Evolutionary conservation across 345 rosid species (phyloP), one percentile per base, ranked within the genome.

Genomic region (Iberis pinnata): DNA sequence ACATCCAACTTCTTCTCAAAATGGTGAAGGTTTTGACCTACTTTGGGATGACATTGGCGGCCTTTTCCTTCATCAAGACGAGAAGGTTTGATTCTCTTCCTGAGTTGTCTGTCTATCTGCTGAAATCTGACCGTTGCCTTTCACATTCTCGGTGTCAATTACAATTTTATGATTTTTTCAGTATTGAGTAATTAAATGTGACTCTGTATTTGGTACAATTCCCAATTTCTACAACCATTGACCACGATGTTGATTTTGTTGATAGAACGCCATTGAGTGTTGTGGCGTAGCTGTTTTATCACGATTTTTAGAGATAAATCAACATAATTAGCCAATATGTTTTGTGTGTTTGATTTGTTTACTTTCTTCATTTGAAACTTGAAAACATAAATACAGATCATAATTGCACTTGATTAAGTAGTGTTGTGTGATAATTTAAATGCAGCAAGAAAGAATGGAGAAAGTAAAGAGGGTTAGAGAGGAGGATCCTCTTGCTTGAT

Each of bases 21-120:
- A 89, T 84, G 96, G 95, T 84, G 80, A 89, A 64, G 66, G 70
- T 82, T 16, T 67, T 69, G 25, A 65, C 94, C 1, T 84, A 70
- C 70, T 78, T 86, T 43, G 94, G 68, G 7, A 80, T 87, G 95
- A 43, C 95, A 44, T 29, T 84, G 24, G 96, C 83, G 1, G 95
- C 98, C 52, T 87, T 90, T 70, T 40, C 78, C 18, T 89, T 51
- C 80, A 63, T 61, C 83, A 78, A 63, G 83, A 78, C 62, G 83
- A 78, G 64, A 78, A 78, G 83, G 83, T 78, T 43, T 29, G 17
- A 1, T 40, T 58, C 24, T 15, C n/a, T 10, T 22, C 25, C 25
- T 22, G n/a, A n/a, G n/a, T n/a, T n/a, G n/a, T n/a, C n/a, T n/a
- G n/a, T n/a, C 5, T 18, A 12, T 9, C 20, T 20, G 18, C 55